Base-by-base conservation (phyloP, 345 rosid genomes). In the Lumnitzera littorea region DNA sequence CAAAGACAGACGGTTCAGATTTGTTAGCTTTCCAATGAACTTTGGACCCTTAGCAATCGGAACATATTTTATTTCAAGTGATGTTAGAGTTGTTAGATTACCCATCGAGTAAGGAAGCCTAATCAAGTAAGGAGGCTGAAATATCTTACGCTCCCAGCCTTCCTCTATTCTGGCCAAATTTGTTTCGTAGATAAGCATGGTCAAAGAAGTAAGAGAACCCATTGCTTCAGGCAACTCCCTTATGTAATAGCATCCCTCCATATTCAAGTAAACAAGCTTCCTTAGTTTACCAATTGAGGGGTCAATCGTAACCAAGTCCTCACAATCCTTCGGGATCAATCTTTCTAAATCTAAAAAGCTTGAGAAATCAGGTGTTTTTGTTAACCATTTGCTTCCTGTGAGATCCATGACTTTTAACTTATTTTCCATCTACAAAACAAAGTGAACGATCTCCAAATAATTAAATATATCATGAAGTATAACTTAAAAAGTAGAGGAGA, bases 391-490 rank as follows among this genome's bases (percentile, higher is more conserved):
- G 31, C 58, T 25, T 27, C 58, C 31, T 2, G 58, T 55, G 1
- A 55, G 43, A 27, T 55, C 58, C 15, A 55, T 8, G 2, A 55
- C 58, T 55, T 55, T 55, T 36, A 55, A 25, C 24, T 23, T 55
- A 13, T 25, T 27, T 7, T n/a, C 58, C 8, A 24, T 27, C 58
- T 55, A 43, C 2, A 55, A 55, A 17, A 11, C 31, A 15, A 48
- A 58, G 25, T 24, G 7, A 9, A 9, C 43, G 7, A 3, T 29
- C 3, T 6, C 7, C 36, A 29, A 3, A 29, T 29, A 20, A 20
- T 20, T 20, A 20, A 20, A 20, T 20, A 20, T 20, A 20, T 20
- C 20, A 20, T 20, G 20, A 20, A 20, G 20, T 36, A 6, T 36
- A 36, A 36, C 43, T 36, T 36, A 36, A 36, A 36, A 5, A 7